Conservation (phyloP, 1,284 basidiomycete species). For the Ustilago shanxiensis region DNA sequence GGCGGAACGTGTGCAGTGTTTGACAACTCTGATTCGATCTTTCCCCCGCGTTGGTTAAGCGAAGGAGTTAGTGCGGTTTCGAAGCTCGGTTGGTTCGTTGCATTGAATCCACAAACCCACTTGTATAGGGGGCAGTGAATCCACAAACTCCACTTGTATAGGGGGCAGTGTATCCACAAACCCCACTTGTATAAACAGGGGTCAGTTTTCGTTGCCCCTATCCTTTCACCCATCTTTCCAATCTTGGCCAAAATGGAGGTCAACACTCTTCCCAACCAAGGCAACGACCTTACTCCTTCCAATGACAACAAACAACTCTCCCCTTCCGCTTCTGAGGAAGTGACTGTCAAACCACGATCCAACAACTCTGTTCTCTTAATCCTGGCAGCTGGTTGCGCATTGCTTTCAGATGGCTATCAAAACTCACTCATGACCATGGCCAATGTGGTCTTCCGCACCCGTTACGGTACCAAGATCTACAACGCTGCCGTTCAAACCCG, state of each 20-base stretch:
- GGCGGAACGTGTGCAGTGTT: background rate
- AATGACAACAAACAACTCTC: background rate
- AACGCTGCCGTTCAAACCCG: conserved; percentile 77
- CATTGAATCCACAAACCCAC: too few relatives aligned
- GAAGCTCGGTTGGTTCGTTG: too few relatives aligned
- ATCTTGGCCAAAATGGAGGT: too few relatives aligned
- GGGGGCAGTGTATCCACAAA: too few relatives aligned
- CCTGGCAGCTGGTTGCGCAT: conserved; percentile 38
- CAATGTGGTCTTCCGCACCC: conserved; percentile 59
- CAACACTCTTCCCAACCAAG: conserved; percentile 14
- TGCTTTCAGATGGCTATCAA: conserved; percentile 81
- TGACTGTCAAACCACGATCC: background rate
- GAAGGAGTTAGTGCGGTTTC: too few relatives aligned
- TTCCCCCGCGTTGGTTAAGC: background rate
- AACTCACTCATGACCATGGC: conserved; percentile 71
- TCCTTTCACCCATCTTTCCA: too few relatives aligned
- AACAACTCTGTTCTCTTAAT: conserved; percentile 37
- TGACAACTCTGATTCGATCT: background rate
- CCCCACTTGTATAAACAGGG: too few relatives aligned
- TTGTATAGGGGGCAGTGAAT: too few relatives aligned
- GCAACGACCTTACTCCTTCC: conserved; percentile 2
- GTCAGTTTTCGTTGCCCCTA: too few relatives aligned
- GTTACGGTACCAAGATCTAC: conserved; percentile 73
- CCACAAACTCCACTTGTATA: too few relatives aligned
- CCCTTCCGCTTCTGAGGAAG: background rate